These are phyloP conservation scores for Aureobasidium subglaciale DNA, from an alignment of 2,329 filamentous ascomycete species.

Conservation along the genomic window DNA sequence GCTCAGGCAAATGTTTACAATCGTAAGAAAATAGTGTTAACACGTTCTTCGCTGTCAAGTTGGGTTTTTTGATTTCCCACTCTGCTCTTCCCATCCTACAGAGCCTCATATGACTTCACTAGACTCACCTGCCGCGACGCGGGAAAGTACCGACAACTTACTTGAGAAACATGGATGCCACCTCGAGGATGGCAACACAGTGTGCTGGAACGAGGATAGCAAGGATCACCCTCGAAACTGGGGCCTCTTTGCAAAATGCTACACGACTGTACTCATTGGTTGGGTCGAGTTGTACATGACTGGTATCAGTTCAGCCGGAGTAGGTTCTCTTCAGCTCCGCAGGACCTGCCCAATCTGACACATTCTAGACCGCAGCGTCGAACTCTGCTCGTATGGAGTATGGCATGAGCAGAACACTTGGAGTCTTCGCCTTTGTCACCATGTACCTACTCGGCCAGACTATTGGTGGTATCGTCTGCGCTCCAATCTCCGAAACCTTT, in stretches of 20 bases:
- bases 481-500: slow-evolving; percentile 33
- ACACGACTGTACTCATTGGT: slow-evolving; percentile 16
- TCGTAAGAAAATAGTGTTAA: not conserved
- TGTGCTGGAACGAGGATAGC: slow-evolving; percentile 18
- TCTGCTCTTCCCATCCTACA: not conserved
- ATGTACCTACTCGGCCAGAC: slow-evolving; percentile 32
- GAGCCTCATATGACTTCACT: not conserved
- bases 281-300: slow-evolving; percentile 21
- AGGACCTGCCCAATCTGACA: not conserved
- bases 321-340: not conserved
- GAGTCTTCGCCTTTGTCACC: slow-evolving; percentile 19
- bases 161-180: slow-evolving; percentile 16
- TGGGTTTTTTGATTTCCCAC: not conserved
- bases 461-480: slow-evolving; percentile 31
- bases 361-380: slow-evolving; percentile 17
- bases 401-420: slow-evolving; percentile 17
- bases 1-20: not conserved
- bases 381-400: slow-evolving; percentile 17
- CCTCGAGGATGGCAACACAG: slow-evolving; percentile 16
- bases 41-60: not conserved
- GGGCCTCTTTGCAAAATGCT: slow-evolving; percentile 16
- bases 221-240: slow-evolving; percentile 19
- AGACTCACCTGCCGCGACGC: not conserved
- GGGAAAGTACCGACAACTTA: slow-evolving; percentile 2
- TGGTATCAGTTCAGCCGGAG: slow-evolving; percentile 19